These are phyloP conservation scores for Penicillium fimorum DNA, from an alignment of 495 filamentous ascomycete genomes.

Conservation along the genomic window DNA sequence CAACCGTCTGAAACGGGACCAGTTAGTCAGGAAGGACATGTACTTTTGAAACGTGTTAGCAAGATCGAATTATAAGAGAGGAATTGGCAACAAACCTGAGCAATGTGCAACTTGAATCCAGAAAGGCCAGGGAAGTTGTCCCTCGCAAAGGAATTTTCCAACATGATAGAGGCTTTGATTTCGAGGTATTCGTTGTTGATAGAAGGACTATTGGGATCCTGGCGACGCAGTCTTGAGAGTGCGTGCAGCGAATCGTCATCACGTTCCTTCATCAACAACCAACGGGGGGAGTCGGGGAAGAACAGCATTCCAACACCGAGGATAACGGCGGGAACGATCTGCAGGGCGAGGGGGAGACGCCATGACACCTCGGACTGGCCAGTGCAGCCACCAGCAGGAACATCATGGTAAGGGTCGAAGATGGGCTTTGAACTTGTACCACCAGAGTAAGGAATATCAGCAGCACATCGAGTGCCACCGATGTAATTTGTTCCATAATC, in stretches of 20 bases:
- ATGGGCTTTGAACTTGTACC: constrained; percentile 47
- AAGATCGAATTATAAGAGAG: background rate
- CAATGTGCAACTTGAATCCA: constrained; percentile 49
- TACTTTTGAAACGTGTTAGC: constrained; percentile 32
- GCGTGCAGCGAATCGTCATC: constrained; percentile 69
- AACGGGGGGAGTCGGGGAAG: constrained; percentile 79
- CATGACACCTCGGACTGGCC: constrained; percentile 67
- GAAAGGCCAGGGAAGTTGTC: constrained; percentile 68
- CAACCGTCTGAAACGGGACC: constrained; percentile 66
- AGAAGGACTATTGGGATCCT: constrained; percentile 50
- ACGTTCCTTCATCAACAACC: constrained; percentile 71
- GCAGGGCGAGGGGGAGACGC: constrained; percentile 64
- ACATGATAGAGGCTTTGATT: constrained; percentile 74
- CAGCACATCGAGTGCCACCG: constrained; percentile 41
- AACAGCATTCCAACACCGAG: constrained; percentile 72
- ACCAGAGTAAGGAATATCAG: constrained; percentile 61
- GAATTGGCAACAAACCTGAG: constrained; percentile 25
- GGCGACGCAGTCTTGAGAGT: constrained; percentile 62
- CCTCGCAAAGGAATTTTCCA: constrained; percentile 72
- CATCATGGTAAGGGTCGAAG: constrained; percentile 46
- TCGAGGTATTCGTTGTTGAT: constrained; percentile 78
- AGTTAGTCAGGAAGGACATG: constrained; percentile 70
- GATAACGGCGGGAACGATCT: constrained; percentile 58
- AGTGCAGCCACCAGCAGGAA: constrained; percentile 36
- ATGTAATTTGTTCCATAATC: constrained; percentile 57